These are phyloP conservation scores for Knufia petricola DNA, from an alignment of 2,329 filamentous ascomycete species.

Conservation along the genomic window DNA sequence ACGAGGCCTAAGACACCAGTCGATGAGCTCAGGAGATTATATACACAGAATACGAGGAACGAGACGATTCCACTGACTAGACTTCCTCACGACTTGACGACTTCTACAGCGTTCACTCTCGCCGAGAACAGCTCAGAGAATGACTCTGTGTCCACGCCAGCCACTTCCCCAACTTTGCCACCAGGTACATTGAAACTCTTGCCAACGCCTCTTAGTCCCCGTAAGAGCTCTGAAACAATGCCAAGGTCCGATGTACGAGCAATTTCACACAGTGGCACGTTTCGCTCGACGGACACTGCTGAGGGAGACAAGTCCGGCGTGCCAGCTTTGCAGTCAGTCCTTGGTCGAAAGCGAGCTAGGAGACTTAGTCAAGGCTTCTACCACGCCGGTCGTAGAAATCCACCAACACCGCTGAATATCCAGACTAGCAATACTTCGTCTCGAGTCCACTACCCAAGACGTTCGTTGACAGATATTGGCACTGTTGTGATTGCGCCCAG, in stretches of 20 bases:
- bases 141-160: conserved; percentile 11
- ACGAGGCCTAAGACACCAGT: conserved; percentile 16
- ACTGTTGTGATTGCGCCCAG: neutral
- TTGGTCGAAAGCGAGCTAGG: neutral
- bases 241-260: neutral
- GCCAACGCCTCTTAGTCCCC: conserved; percentile 8
- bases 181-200: neutral
- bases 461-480: neutral
- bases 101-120: conserved; percentile 11
- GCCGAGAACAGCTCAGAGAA: conserved; percentile 3
- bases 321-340: neutral
- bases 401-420: neutral
- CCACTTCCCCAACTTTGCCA: conserved; percentile 12
- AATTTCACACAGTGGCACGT: neutral
- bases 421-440: neutral
- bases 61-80: neutral
- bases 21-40: conserved; percentile 13
- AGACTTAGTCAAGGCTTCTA: conserved; percentile 2
- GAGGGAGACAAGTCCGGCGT: neutral
- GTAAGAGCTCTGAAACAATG: neutral
- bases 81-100: conserved; percentile 10
- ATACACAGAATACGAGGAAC: conserved; percentile 6
- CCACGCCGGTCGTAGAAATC: neutral
- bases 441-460: neutral
- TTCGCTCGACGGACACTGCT: neutral